Evolutionary conservation across 441 rosid species (phyloP).

Genomic region (Gossypium davidsonii): DNA sequence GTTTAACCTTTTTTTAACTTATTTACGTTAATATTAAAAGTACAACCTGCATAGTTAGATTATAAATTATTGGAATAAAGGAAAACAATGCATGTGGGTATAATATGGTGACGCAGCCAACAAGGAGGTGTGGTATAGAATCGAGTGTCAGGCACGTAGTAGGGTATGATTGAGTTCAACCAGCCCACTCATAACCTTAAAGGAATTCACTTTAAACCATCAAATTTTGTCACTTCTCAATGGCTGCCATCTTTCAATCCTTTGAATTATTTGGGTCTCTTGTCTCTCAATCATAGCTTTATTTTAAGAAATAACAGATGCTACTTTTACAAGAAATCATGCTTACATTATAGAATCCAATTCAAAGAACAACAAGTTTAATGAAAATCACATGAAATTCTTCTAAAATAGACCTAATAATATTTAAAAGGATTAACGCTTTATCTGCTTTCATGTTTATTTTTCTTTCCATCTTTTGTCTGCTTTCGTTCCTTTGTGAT

Average conservation of each 20-base stretch:
- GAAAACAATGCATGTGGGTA: not conserved
- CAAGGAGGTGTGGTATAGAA: not conserved
- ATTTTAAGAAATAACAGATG: not conserved
- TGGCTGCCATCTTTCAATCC: not conserved
- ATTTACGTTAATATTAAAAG: not conserved
- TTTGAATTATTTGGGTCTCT: not conserved
- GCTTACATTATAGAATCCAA: too few relatives aligned
- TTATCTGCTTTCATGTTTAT: too few relatives aligned
- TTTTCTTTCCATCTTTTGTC: too few relatives aligned
- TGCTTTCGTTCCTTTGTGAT: too few relatives aligned
- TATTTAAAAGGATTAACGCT: too few relatives aligned
- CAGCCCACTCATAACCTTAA: conserved; percentile 8
- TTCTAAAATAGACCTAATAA: too few relatives aligned
- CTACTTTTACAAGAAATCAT: too few relatives aligned
- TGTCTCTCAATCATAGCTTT: not conserved
- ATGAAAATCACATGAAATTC: too few relatives aligned
- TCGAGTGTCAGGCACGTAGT: not conserved
- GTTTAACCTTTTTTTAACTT: too few relatives aligned
- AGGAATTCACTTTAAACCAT: conserved; percentile 3
- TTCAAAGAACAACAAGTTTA: too few relatives aligned
- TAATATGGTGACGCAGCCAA: not conserved
- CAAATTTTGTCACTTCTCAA: conserved; percentile 12
- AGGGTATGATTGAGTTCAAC: not conserved
- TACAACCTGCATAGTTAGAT: not conserved
- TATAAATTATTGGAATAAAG: not conserved